Conservation (phyloP, 2,329 filamentous ascomycete genomes). For the Calonectria pteridis region DNA sequence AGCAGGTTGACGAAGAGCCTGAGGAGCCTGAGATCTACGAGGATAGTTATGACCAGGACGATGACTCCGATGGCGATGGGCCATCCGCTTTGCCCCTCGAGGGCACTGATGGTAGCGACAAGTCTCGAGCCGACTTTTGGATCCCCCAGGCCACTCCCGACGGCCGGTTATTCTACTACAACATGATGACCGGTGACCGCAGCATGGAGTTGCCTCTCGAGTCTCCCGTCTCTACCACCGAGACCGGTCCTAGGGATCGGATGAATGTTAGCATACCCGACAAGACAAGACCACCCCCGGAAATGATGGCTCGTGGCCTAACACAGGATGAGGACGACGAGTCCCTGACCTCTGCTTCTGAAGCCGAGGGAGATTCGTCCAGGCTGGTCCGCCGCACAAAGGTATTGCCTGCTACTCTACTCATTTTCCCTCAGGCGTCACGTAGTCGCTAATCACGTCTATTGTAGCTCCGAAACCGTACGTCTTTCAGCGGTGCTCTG, state of each 20-base stretch:
- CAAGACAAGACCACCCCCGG: constrained; percentile 88
- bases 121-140: constrained; percentile 96
- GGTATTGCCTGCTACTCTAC: constrained; percentile 55
- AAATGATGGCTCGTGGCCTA: constrained; percentile 88
- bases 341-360: constrained; percentile 85
- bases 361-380: constrained; percentile 80
- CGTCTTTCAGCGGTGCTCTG: constrained; percentile 77
- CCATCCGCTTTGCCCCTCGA: constrained; percentile 75
- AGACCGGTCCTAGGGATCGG: constrained; percentile 88
- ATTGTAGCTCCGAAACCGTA: constrained; percentile 70
- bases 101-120: constrained; percentile 70
- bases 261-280: constrained; percentile 91
- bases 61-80: constrained; percentile 73
- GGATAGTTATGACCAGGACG: constrained; percentile 75
- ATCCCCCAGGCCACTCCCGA: constrained; percentile 97
- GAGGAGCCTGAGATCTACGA: constrained; percentile 76
- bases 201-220: constrained; percentile 96
- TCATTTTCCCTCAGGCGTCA: neutral
- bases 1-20: constrained; percentile 71
- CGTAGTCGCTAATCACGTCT: constrained; percentile 27
- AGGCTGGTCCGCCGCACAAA: constrained; percentile 77
- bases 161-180: constrained; percentile 96
- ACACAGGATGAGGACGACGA: constrained; percentile 91
- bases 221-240: constrained; percentile 82
- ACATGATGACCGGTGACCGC: constrained; percentile 94